Percentiles rank a stretch among this genome's conserved stretches.
Conservation (phyloP, 2,329 filamentous ascomycete genomes). For the Ophiostoma montium region DNA sequence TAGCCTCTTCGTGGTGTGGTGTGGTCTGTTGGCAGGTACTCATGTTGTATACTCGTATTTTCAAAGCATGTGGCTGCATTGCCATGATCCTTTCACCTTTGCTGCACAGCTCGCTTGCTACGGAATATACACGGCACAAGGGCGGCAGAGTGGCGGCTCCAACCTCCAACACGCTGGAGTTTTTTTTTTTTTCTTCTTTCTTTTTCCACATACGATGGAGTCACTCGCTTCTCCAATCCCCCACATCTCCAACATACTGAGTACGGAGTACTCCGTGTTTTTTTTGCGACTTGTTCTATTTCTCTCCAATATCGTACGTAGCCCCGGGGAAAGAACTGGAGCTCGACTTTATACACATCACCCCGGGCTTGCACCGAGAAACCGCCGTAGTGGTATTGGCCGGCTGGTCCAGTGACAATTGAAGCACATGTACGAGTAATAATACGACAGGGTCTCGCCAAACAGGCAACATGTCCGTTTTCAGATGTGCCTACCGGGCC, state of each 20-base stretch:
- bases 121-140: too few relatives aligned
- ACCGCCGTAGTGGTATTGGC: slow-evolving; percentile 2
- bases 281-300: too few relatives aligned
- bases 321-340: not conserved
- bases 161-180: not conserved
- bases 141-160: not conserved
- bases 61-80: not conserved
- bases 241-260: too few relatives aligned
- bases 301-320: too few relatives aligned
- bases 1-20: too few relatives aligned
- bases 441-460: not conserved
- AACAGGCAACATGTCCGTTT: not conserved
- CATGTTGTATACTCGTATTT: not conserved
- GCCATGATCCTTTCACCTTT: not conserved
- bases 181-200: not conserved
- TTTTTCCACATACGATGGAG: too few relatives aligned
- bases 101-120: not conserved
- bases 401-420: not conserved
- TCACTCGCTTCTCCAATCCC: too few relatives aligned
- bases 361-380: not conserved
- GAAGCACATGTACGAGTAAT: not conserved
- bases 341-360: not conserved
- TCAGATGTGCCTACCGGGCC: too few relatives aligned
- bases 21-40: too few relatives aligned
- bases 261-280: too few relatives aligned